Evolutionary conservation across 2,329 filamentous ascomycete species (phyloP).

Genomic region (Phaeoacremonium minimum): DNA sequence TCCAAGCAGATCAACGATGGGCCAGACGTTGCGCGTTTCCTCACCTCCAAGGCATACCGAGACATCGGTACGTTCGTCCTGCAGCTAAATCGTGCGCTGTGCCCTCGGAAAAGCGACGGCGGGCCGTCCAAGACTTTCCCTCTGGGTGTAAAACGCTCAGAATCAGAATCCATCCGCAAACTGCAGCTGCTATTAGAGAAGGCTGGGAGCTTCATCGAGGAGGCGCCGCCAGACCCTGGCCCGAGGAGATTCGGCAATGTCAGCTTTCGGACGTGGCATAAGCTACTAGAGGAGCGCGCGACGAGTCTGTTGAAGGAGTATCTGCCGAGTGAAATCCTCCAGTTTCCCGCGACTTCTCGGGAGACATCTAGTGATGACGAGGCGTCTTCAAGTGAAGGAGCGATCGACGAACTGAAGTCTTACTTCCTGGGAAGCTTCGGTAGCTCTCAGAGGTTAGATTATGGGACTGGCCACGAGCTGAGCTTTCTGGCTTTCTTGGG

Average conservation of each 20-base stretch:
- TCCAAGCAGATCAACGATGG: slow-evolving; percentile 81
- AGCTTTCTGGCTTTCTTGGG: slow-evolving; percentile 91
- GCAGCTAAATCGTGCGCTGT: slow-evolving; percentile 84
- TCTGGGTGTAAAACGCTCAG: slow-evolving; percentile 31
- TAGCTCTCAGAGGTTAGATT: slow-evolving; percentile 84
- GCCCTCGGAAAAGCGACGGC: slow-evolving; percentile 56
- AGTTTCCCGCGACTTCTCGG: slow-evolving; percentile 7
- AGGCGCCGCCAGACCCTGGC: slow-evolving; percentile 79
- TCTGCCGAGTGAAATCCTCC: slow-evolving; percentile 38
- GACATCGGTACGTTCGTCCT: slow-evolving; percentile 85
- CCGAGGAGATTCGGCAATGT: slow-evolving; percentile 89
- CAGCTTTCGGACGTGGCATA: slow-evolving; percentile 82
- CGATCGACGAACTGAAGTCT: slow-evolving; percentile 59
- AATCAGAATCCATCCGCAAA: slow-evolving; percentile 55
- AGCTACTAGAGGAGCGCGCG: slow-evolving; percentile 58
- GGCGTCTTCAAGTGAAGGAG: slow-evolving; percentile 6
- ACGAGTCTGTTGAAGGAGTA: slow-evolving; percentile 51
- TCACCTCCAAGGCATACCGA: slow-evolving; percentile 75
- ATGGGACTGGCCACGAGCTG: slow-evolving; percentile 92
- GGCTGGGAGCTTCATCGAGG: slow-evolving; percentile 64
- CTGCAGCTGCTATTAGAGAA: slow-evolving; percentile 64
- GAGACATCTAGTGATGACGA: background rate
- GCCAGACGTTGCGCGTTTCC: slow-evolving; percentile 75
- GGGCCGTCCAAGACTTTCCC: slow-evolving; percentile 40
- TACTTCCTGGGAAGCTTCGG: slow-evolving; percentile 88